phyloP scores from a whole-genome alignment of 139 green algal genomes.

The Chlamydomonas incerta region DNA sequence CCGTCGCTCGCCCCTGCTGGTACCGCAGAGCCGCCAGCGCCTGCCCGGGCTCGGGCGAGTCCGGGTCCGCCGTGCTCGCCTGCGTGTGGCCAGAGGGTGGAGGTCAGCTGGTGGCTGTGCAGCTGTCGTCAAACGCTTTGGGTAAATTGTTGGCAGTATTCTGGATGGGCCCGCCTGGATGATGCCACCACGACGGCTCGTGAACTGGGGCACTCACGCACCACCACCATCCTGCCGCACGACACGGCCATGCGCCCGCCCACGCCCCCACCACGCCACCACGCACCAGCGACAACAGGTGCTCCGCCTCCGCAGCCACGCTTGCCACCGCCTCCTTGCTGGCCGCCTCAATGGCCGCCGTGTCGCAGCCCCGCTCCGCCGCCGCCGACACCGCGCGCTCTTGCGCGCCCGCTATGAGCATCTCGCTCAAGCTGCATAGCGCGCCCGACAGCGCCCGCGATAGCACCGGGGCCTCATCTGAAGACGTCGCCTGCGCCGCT shows the following conservation, averaged over 20 bases:
- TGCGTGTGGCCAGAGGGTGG: not conserved
- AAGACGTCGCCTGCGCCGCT: not conserved
- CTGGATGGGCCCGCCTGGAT: too few species aligned
- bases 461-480: slow-evolving; percentile 17
- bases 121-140: too few species aligned
- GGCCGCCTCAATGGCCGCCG: too few species aligned
- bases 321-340: too few species aligned
- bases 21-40: slow-evolving; percentile 57
- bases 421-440: slow-evolving; percentile 78
- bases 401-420: slow-evolving; percentile 47
- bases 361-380: not conserved
- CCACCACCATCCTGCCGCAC: too few species aligned
- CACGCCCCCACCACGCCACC: not conserved
- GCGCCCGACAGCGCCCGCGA: slow-evolving; percentile 55
- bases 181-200: too few species aligned
- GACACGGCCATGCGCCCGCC: not conserved
- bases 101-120: too few species aligned
- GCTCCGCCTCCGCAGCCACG: slow-evolving; percentile 62
- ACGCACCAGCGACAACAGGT: slow-evolving; percentile 56
- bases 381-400: not conserved
- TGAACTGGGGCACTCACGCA: too few species aligned
- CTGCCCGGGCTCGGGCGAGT: slow-evolving; percentile 77
- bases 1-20: slow-evolving; percentile 37
- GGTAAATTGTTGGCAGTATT: too few species aligned
- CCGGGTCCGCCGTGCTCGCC: slow-evolving; percentile 37